These are phyloP conservation scores for Kalanchoe fedtschenkoi DNA, from an alignment of 164 flowering plant genomes.

Conservation along the genomic window DNA sequence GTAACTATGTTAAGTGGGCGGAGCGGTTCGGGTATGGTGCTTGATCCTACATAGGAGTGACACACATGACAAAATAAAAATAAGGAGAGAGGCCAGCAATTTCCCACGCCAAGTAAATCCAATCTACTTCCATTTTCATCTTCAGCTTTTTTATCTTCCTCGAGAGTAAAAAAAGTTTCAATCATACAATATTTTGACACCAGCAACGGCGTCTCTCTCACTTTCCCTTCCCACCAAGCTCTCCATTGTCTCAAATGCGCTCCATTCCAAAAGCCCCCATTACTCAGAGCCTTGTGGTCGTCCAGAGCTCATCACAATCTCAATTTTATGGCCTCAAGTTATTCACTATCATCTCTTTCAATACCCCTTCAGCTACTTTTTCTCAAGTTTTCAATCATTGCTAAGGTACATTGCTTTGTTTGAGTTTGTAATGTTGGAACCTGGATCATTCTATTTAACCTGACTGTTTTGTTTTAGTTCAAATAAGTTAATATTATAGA, in stretches of 20 bases:
- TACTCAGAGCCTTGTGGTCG: conserved; percentile 21
- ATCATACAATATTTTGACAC: background rate
- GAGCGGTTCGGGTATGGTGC: too few relatives aligned
- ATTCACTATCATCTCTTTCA: conserved; percentile 20
- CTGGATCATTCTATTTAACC: background rate
- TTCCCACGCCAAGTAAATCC: conserved; percentile 18
- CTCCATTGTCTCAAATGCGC: conserved; percentile 17
- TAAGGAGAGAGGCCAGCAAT: conserved; percentile 14
- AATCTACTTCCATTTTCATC: conserved; percentile 8
- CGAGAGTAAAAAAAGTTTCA: background rate
- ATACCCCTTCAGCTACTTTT: conserved; percentile 25
- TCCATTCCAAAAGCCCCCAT: conserved; percentile 25
- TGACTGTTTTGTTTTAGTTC: background rate
- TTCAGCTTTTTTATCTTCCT: background rate
- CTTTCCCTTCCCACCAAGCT: conserved; percentile 16
- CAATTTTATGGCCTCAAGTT: conserved; percentile 56
- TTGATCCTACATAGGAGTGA: too few relatives aligned
- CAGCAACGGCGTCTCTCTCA: conserved; percentile 9
- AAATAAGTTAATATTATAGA: background rate
- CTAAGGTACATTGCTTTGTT: conserved; percentile 48
- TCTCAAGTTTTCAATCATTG: conserved; percentile 26
- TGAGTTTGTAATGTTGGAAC: background rate
- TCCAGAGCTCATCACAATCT: conserved; percentile 48
- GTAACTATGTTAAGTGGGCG: too few relatives aligned
- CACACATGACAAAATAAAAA: background rate